These are phyloP conservation scores for Geranium incanum DNA, from an alignment of 441 rosid genomes.

Conservation along the genomic window DNA sequence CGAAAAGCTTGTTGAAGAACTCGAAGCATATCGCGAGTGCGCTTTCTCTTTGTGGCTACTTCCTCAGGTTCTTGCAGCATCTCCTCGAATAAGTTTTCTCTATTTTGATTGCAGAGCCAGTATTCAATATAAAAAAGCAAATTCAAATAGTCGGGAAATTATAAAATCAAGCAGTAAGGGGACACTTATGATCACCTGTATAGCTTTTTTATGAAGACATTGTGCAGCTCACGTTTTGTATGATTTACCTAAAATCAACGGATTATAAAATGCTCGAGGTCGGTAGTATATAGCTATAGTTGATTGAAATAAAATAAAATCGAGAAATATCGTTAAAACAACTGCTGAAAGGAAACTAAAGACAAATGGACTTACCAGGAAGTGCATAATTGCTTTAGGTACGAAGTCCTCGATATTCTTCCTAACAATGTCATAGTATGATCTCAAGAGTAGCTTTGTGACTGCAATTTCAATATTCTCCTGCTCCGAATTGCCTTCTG, in stretches of 20 bases:
- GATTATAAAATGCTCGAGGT: not conserved
- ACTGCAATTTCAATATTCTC: slow-evolving; percentile 69
- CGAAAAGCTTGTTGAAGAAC: slow-evolving; percentile 93
- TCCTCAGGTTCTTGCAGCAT: slow-evolving; percentile 98
- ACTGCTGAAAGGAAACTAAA: slow-evolving; percentile 1
- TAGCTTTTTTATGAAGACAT: slow-evolving; percentile 67
- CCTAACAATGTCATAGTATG: slow-evolving; percentile 25
- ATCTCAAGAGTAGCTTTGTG: slow-evolving; percentile 69
- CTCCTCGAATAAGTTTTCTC: slow-evolving; percentile 97
- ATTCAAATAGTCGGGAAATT: not conserved
- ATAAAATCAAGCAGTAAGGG: not conserved
- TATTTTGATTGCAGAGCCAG: slow-evolving; percentile 27
- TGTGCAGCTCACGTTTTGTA: slow-evolving; percentile 78
- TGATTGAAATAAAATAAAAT: not conserved
- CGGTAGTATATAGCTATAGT: not conserved
- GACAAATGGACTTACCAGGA: slow-evolving; percentile 50
- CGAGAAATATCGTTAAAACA: not conserved
- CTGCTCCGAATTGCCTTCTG: slow-evolving; percentile 67
- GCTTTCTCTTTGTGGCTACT: slow-evolving; percentile 78
- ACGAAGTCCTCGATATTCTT: slow-evolving; percentile 78
- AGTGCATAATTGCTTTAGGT: slow-evolving; percentile 96
- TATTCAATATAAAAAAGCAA: not conserved
- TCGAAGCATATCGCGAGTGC: slow-evolving; percentile 72
- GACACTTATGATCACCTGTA: slow-evolving; percentile 31
- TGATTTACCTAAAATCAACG: slow-evolving; percentile 58